A percentile compares a stretch with the other conserved stretches of the same genome.
These are phyloP conservation scores for Chlorella sp. DNA, from an alignment of 139 green algal genomes.

Conservation along the genomic window DNA sequence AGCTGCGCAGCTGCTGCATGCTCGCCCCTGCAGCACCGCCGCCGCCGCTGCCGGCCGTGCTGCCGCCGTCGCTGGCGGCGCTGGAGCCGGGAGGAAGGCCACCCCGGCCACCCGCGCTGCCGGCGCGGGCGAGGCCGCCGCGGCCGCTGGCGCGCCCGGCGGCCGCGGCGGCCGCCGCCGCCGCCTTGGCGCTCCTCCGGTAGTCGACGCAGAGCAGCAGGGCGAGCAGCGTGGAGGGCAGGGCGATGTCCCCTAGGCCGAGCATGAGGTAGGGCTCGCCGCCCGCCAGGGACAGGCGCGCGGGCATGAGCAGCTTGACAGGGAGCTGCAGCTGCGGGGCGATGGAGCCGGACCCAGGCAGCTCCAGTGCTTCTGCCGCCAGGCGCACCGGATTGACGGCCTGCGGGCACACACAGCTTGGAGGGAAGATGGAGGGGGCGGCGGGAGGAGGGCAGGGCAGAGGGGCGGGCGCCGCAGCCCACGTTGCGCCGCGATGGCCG, in stretches of 20 bases:
- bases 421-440: too few species aligned
- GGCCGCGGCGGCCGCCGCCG: too few species aligned
- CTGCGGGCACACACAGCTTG: too few species aligned
- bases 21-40: not conserved
- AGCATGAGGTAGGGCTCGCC: constrained; percentile 11
- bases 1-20: not conserved
- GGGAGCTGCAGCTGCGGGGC: constrained; percentile 18
- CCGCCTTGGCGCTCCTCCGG: not conserved
- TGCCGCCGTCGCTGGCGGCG: too few species aligned
- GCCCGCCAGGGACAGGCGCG: not conserved
- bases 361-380: constrained; percentile 9
- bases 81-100: too few species aligned
- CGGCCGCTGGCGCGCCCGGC: too few species aligned
- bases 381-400: constrained; percentile 9
- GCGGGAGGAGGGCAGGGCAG: not conserved
- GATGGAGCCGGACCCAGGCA: not conserved
- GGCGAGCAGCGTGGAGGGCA: constrained; percentile 12
- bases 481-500: not conserved
- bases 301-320: constrained; percentile 21
- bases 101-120: too few species aligned
- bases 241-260: constrained; percentile 18
- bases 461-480: not conserved
- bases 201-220: not conserved
- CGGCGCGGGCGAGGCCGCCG: too few species aligned
- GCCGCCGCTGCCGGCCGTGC: too few species aligned